Conservation (phyloP, 2,329 filamentous ascomycete species). For the Elsinoe perseae region DNA sequence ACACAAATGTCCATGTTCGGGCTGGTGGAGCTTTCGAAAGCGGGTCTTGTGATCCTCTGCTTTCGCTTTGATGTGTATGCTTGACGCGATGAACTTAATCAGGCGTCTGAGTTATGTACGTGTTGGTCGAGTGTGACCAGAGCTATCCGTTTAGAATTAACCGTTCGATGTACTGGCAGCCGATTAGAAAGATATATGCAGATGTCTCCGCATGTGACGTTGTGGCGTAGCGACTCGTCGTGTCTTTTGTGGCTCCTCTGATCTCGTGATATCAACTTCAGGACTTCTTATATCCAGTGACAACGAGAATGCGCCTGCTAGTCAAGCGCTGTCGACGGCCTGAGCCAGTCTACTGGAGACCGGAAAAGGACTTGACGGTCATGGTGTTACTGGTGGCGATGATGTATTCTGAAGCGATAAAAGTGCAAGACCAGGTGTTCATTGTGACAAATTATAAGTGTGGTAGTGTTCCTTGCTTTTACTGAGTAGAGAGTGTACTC, state of each 20-base stretch:
- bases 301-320: slow-evolving; percentile 3
- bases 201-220: slow-evolving; percentile 9
- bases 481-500: slow-evolving; percentile 12
- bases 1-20: slow-evolving; percentile 12
- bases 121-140: slow-evolving; percentile 15
- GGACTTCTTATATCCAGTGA: not conserved
- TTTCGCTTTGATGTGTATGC: not conserved
- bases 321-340: not conserved
- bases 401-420: slow-evolving; percentile 2
- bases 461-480: slow-evolving; percentile 12
- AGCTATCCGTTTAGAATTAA: slow-evolving; percentile 18
- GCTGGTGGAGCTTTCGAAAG: not conserved
- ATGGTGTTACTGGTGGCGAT: slow-evolving; percentile 1
- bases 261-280: not conserved
- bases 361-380: slow-evolving; percentile 1
- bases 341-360: slow-evolving; percentile 14
- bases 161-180: slow-evolving; percentile 17
- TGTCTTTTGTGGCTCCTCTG: not conserved
- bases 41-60: slow-evolving; percentile 5
- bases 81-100: slow-evolving; percentile 12
- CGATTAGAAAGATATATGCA: slow-evolving; percentile 9
- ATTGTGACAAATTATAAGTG: slow-evolving; percentile 10
- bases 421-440: slow-evolving; percentile 2
- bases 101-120: slow-evolving; percentile 1
- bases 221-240: slow-evolving; percentile 1